A percentile compares a stretch with the other conserved stretches of the same genome.
phyloP scores from a whole-genome alignment of 768 basidiomycete species.

The Termitomyces bulborhizus region DNA sequence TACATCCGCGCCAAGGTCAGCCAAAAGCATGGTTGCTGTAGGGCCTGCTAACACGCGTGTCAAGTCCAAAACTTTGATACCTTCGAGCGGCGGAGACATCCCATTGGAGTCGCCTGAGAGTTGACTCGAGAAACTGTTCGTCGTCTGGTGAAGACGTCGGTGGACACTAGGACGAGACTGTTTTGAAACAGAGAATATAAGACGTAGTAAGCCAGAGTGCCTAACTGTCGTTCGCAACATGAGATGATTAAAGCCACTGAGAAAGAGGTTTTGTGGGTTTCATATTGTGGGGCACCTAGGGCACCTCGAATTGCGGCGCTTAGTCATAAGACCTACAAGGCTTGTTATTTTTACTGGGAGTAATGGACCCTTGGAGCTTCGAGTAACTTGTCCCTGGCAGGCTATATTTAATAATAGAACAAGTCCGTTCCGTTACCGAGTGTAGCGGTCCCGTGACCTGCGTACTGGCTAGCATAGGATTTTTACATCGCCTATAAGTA shows the following conservation, averaged over 20 bases:
- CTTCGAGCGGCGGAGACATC: slow-evolving; percentile 74
- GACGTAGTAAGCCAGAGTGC: not conserved
- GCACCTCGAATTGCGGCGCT: no score
- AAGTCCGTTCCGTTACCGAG: no score
- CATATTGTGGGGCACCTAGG: no score
- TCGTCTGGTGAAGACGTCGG: slow-evolving; percentile 1
- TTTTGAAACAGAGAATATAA: not conserved
- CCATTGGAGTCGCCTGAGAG: slow-evolving; percentile 26
- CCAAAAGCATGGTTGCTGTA: slow-evolving; percentile 89
- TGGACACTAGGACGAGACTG: not conserved
- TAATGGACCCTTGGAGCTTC: no score
- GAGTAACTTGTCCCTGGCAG: no score
- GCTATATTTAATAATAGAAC: no score
- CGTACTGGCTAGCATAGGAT: no score
- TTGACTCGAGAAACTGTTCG: not conserved
- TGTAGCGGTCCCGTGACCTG: no score
- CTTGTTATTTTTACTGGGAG: no score
- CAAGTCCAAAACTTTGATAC: slow-evolving; percentile 80
- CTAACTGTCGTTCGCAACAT: slow-evolving; percentile 1
- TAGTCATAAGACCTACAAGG: no score
- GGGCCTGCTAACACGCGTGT: slow-evolving; percentile 92
- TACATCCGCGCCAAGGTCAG: slow-evolving; percentile 88
- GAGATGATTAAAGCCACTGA: not conserved
- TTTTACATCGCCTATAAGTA: no score
- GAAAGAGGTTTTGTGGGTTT: not conserved